phyloP scores from a whole-genome alignment of 371 early-diverging fungal species.

The Mortierella sp. region DNA sequence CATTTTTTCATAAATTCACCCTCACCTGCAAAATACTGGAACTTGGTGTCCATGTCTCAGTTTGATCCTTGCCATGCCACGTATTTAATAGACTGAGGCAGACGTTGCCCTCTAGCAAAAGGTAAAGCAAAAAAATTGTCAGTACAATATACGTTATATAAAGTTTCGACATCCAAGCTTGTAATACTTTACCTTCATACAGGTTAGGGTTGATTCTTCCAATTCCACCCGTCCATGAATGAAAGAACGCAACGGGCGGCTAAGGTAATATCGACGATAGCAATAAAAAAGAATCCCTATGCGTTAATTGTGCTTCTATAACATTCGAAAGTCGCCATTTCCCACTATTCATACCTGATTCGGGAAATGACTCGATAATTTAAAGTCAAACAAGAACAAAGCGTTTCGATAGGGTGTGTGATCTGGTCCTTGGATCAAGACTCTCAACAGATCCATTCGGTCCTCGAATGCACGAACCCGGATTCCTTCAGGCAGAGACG shows the following conservation, averaged over 20 bases:
- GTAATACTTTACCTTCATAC: conserved; percentile 60
- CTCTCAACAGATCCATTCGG: conserved; percentile 63
- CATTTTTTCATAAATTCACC: neutral
- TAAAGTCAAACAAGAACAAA: conserved; percentile 64
- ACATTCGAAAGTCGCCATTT: neutral
- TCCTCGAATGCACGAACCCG: conserved; percentile 65
- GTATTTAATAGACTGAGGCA: conserved; percentile 67
- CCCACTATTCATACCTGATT: conserved; percentile 23
- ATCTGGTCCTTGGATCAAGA: conserved; percentile 62
- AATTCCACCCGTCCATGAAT: conserved; percentile 64
- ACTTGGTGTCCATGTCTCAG: conserved; percentile 64
- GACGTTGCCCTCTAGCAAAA: conserved; percentile 59
- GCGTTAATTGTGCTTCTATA: neutral
- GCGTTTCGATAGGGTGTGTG: conserved; percentile 63
- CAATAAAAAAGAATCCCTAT: too few relatives aligned
- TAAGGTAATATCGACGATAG: neutral
- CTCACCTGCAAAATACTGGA: conserved; percentile 62
- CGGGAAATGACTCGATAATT: conserved; percentile 60
- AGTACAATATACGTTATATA: neutral
- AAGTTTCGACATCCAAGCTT: neutral
- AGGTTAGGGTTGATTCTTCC: conserved; percentile 68
- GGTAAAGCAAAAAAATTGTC: neutral
- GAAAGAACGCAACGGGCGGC: conserved; percentile 62
- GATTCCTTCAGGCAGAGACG: conserved; percentile 60
- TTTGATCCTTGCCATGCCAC: conserved; percentile 66